Conservation (phyloP, 345 rosid species). For the Boechera stricta region DNA sequence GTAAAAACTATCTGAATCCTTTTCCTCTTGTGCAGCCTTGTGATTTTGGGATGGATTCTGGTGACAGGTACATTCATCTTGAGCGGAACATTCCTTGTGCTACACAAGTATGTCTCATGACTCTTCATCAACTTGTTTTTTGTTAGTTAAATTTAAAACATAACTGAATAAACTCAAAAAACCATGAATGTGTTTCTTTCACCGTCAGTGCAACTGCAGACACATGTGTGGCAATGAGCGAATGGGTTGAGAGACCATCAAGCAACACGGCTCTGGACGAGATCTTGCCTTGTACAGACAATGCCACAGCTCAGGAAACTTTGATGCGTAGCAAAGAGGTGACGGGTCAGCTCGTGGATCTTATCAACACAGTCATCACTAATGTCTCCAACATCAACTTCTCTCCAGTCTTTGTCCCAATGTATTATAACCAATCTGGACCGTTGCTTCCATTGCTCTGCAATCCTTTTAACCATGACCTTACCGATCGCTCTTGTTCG, state of each 20-base stretch:
- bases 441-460: conserved; percentile 83
- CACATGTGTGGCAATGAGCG: conserved; percentile 85
- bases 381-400: conserved; percentile 94
- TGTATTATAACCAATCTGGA: conserved; percentile 94
- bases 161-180: background rate
- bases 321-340: conserved; percentile 70
- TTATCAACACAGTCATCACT: conserved; percentile 83
- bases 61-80: conserved; percentile 89
- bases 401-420: conserved; percentile 72
- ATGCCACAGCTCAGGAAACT: conserved; percentile 79
- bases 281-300: conserved; percentile 86
- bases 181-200: conserved; percentile 15
- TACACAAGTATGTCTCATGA: conserved; percentile 78
- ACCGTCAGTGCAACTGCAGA: conserved; percentile 72
- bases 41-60: conserved; percentile 84
- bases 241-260: conserved; percentile 82
- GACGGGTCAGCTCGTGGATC: conserved; percentile 72
- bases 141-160: background rate
- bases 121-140: conserved; percentile 8
- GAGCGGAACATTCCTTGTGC: conserved; percentile 83
- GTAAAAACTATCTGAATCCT: conserved; percentile 23
- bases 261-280: conserved; percentile 87
- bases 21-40: conserved; percentile 64
- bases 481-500: conserved; percentile 67
- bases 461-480: conserved; percentile 72